Base-by-base conservation (phyloP, 2,329 filamentous ascomycete species). In the Catunica adiposa region DNA sequence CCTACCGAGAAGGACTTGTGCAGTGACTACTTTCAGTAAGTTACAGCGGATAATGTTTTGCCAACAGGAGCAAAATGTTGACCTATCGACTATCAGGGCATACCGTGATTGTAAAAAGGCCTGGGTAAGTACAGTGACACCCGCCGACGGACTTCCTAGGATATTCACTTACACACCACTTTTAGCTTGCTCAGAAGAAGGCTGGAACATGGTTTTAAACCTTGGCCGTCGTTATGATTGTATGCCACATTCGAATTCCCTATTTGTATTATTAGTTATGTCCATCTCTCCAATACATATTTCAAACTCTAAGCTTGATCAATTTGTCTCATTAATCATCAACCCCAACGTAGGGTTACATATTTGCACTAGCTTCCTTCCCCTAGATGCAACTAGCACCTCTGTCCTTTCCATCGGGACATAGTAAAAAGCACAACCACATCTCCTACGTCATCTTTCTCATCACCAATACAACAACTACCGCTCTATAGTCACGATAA, bases 71-170 rank as follows among this genome's bases (percentile, higher is more conserved):
- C 22, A 4, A 37, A 11, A 14, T 17, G 22, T 20, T 26, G 20
- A 34, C 26, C 31, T 51, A 26, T 17, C 38, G 23, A n/a, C 2
- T 22, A 48, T 47, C 61, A 94, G 89, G 70, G 89, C 89, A 53
- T 97, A 96, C 68, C 80, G 89, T 58, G 88, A 94, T 60, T 97
- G 90, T 70, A 96, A 96, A 69, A 89, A 94, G 71, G 78, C 83
- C 72, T 96, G 89, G 89, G 89, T 95, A 75, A 60, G 72, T 63
- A 14, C 22, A 9, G 31, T 25, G 17, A 20, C 34, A 20, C 23
- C 14, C 22, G 17, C n/a, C 42, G 37, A 42, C 20, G 4, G 40
- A 8, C 31, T 14, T n/a, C n/a, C n/a, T 37, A 34, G 14, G 46
- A 44, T 42, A 40, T 26, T 56, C 15, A 51, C 55, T n/a, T 17